These are phyloP conservation scores for Oidiodendron maius DNA, from an alignment of 495 filamentous ascomycete species.

Conservation along the genomic window DNA sequence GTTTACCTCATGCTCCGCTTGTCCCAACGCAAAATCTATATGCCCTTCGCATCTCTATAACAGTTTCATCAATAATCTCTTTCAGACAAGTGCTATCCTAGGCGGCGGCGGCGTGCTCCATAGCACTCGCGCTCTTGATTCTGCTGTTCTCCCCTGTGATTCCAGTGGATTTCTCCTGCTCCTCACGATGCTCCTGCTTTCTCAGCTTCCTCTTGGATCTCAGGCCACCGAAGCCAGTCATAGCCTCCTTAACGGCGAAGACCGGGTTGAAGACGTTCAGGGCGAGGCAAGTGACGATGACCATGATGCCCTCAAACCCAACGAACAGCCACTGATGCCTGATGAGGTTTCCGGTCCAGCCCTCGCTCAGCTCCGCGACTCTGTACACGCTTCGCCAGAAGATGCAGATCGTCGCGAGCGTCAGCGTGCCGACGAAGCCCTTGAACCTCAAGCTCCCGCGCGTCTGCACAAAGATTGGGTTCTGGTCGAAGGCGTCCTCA, in stretches of 20 bases:
- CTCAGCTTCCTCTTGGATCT: slow-evolving; percentile 11
- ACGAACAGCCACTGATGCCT: slow-evolving; percentile 49
- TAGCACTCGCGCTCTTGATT: slow-evolving; percentile 11
- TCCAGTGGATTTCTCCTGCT: neutral
- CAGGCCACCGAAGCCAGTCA: slow-evolving; percentile 16
- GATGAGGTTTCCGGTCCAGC: slow-evolving; percentile 31
- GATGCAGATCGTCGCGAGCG: slow-evolving; percentile 26
- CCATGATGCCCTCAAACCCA: slow-evolving; percentile 54
- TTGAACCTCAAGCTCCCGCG: slow-evolving; percentile 13
- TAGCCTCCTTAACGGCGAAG: slow-evolving; percentile 15
- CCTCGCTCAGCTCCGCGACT: slow-evolving; percentile 30
- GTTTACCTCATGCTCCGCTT: no score
- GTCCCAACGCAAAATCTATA: no score
- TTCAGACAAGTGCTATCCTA: no score
- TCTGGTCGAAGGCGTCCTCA: slow-evolving; percentile 13
- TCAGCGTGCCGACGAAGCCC: slow-evolving; percentile 14
- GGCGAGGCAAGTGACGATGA: slow-evolving; percentile 40
- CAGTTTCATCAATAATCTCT: no score
- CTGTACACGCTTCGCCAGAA: slow-evolving; percentile 32
- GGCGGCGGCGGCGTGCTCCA: no score
- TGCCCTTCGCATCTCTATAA: no score
- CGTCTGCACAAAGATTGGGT: slow-evolving; percentile 7
- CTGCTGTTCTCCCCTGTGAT: neutral
- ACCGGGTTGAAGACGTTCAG: slow-evolving; percentile 41
- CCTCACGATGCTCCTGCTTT: slow-evolving; percentile 3